Evolutionary conservation across 352 stramenopile genomes (phyloP), one percentile per base, ranked within the genome.

Genomic region (Phytophthora fragariae): DNA sequence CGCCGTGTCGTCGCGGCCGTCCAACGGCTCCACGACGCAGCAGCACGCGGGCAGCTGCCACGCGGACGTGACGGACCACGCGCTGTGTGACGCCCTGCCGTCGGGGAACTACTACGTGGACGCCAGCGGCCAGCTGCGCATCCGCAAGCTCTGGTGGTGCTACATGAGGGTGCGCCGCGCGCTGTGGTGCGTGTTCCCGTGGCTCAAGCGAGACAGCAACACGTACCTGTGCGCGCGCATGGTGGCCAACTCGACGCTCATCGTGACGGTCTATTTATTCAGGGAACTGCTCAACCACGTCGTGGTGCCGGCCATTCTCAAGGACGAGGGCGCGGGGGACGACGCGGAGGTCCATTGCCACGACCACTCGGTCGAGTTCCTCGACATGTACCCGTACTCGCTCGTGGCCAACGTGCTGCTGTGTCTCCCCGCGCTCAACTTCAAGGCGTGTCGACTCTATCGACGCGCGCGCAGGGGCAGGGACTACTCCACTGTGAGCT

Each of bases 91-190:
- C 35, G 61, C 46, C 19, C 55, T 80, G 44, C 77, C 81, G 39
- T 88, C 82, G 9, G 82, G 80, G n/a, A 81, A 90, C 61, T 92
- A 92, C 52, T 93, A 93, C 37, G 82, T 92, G 41, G 86, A 91
- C 58, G 44, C 39, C 0, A 64, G 73, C 50, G 86, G 86, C 1
- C 83, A 83, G 3, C 57, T 93, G 37, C 73, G 82, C 24, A 78
- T 83, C 55, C 76, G 82, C 9, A 80, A 81, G 21, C 64, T 83
- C 52, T 92, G 86, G 86, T 88, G 80, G 80, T 75, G 79, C 33
- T 92, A 90, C 61, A 90, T 73, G 52, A 70, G 77, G 10, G n/a
- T 84, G 15, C 72, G 83, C 9, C 76, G 84, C 14, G 52, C 89
- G 33, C 31, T 87, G 37, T 80, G 75, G 62, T 76, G 78, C 49